phyloP scores from a whole-genome alignment of 2,329 filamentous ascomycete species.

The Rhynchosporium secalis region DNA sequence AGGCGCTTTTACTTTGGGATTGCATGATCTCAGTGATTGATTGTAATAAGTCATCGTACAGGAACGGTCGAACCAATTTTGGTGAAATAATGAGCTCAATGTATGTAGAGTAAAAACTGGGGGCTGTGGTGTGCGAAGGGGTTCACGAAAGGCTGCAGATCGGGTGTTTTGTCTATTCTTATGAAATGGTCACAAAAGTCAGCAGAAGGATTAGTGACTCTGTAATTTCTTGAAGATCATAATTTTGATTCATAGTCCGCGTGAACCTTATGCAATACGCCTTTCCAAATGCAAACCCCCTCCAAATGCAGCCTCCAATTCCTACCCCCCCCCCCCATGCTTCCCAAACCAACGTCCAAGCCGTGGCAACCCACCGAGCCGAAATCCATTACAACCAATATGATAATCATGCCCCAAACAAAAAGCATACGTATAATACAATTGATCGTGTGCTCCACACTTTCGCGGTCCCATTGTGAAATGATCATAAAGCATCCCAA shows the following conservation, averaged over 20 bases:
- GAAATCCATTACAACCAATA: slow-evolving; percentile 21
- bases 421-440: neutral
- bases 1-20: too few relatives aligned
- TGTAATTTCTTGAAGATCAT: neutral
- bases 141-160: too few relatives aligned
- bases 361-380: slow-evolving; percentile 24
- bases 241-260: neutral
- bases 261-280: slow-evolving; percentile 1
- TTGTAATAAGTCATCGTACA: too few relatives aligned
- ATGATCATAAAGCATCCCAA: neutral
- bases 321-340: slow-evolving; percentile 23
- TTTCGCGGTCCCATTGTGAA: too few relatives aligned
- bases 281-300: neutral
- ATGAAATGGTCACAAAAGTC: neutral
- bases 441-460: neutral
- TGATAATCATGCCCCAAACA: slow-evolving; percentile 2
- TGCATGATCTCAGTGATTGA: too few relatives aligned
- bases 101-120: too few relatives aligned
- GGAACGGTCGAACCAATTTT: too few relatives aligned
- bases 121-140: too few relatives aligned
- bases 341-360: slow-evolving; percentile 22
- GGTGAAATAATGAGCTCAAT: too few relatives aligned
- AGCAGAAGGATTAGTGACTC: neutral
- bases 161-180: too few relatives aligned
- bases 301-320: slow-evolving; percentile 16